Conservation (phyloP, 2,329 filamentous ascomycete species). For the Sclerotinia borealis region DNA sequence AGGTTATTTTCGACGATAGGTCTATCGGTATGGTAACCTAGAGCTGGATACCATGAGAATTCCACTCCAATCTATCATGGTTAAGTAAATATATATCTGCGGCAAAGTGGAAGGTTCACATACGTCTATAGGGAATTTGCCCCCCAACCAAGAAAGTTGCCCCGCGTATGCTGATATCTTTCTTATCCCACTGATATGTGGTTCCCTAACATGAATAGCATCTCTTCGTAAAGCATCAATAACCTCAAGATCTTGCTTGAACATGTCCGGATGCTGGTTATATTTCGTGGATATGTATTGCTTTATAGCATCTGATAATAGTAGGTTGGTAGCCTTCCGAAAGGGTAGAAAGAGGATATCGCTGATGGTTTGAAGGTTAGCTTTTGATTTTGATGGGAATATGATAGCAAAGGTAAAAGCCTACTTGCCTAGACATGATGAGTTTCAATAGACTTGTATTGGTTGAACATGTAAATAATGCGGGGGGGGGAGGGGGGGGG, state of each 20-base stretch:
- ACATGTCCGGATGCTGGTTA: constrained; percentile 98
- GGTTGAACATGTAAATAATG: background rate
- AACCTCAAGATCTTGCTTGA: constrained; percentile 77
- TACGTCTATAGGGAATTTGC: constrained; percentile 95
- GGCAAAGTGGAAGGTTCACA: constrained; percentile 26
- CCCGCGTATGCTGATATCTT: constrained; percentile 89
- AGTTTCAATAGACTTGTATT: background rate
- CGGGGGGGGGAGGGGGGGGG: background rate
- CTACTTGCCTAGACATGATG: constrained; percentile 12
- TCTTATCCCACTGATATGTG: constrained; percentile 77
- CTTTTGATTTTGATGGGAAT: background rate
- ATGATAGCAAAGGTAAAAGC: background rate
- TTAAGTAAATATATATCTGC: constrained; percentile 13
- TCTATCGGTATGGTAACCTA: constrained; percentile 81
- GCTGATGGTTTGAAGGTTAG: constrained; percentile 19
- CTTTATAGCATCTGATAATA: constrained; percentile 75
- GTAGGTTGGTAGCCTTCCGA: constrained; percentile 73
- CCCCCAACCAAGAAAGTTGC: constrained; percentile 86
- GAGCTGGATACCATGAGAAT: constrained; percentile 90
- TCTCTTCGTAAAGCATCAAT: constrained; percentile 79
- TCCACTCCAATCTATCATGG: constrained; percentile 73
- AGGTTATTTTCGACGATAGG: constrained; percentile 62
- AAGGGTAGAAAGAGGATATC: constrained; percentile 54
- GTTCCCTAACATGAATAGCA: constrained; percentile 83
- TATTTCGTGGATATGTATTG: constrained; percentile 97